phyloP scores from a whole-genome alignment of 1,284 basidiomycete species.

The Malassezia cuniculi region DNA sequence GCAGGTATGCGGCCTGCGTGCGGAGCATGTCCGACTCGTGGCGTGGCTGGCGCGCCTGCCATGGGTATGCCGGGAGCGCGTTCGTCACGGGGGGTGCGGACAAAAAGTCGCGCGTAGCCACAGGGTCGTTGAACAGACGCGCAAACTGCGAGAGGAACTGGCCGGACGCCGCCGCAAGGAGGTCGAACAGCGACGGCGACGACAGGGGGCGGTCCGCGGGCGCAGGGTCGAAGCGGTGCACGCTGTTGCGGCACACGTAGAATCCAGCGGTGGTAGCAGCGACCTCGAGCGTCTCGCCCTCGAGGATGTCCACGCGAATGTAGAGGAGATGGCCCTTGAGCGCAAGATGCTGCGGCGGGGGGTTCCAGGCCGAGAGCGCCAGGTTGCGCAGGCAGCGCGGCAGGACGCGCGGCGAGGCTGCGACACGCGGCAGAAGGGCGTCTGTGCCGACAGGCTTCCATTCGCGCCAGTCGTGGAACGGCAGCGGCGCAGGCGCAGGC shows the following conservation, averaged over 20 bases:
- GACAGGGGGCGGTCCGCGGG: constrained; percentile 30
- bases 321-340: constrained; percentile 52
- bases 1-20: constrained; percentile 52
- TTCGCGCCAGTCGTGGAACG: constrained; percentile 46
- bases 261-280: constrained; percentile 51
- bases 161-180: constrained; percentile 48
- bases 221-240: constrained; percentile 33
- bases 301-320: constrained; percentile 50
- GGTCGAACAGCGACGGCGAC: constrained; percentile 50
- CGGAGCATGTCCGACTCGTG: constrained; percentile 49
- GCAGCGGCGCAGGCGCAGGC: constrained; percentile 12
- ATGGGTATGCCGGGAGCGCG: constrained; percentile 50
- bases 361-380: constrained; percentile 52
- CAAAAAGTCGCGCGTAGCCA: constrained; percentile 43
- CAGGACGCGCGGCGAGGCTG: constrained; percentile 32
- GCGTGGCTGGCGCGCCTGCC: constrained; percentile 47
- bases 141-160: constrained; percentile 41
- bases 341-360: constrained; percentile 51
- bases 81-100: constrained; percentile 50
- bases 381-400: constrained; percentile 48
- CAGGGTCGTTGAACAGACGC: constrained; percentile 41
- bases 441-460: constrained; percentile 41
- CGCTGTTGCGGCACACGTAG: constrained; percentile 49
- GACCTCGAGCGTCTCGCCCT: constrained; percentile 51
- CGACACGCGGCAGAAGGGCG: constrained; percentile 41